Evolutionary conservation across 495 filamentous ascomycete genomes (phyloP).

Genomic region (Pyrenopolyporus hunteri): DNA sequence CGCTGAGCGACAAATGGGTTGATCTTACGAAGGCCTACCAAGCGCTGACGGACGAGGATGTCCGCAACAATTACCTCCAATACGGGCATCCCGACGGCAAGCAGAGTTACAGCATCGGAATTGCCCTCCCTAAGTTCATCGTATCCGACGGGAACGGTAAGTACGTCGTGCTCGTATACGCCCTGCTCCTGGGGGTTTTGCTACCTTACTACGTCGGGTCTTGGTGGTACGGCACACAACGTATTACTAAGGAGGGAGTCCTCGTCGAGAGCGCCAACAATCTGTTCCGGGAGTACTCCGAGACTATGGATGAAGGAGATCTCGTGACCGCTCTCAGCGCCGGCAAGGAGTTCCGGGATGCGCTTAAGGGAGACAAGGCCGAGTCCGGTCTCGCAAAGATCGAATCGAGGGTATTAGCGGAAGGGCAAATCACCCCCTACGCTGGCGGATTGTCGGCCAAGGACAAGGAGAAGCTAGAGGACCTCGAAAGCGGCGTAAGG

Average conservation of each 20-base stretch:
- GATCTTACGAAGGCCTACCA: constrained; percentile 98
- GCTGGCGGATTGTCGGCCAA: constrained; percentile 67
- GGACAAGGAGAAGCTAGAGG: constrained; percentile 70
- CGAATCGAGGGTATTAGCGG: constrained; percentile 74
- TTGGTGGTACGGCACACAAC: constrained; percentile 98
- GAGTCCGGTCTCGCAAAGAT: constrained; percentile 79
- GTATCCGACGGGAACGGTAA: constrained; percentile 92
- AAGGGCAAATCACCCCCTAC: constrained; percentile 54
- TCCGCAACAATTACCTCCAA: constrained; percentile 94
- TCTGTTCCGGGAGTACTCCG: constrained; percentile 89
- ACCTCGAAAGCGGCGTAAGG: constrained; percentile 71
- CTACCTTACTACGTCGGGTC: constrained; percentile 92
- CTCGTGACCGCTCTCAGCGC: constrained; percentile 79
- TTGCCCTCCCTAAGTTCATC: constrained; percentile 92
- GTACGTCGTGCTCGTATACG: constrained; percentile 91
- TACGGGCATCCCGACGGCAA: constrained; percentile 97
- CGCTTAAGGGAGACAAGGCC: constrained; percentile 71
- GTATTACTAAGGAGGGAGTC: constrained; percentile 88
- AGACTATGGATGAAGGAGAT: constrained; percentile 77
- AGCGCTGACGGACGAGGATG: constrained; percentile 92
- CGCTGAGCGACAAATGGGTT: constrained; percentile 85
- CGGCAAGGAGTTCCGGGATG: constrained; percentile 75
- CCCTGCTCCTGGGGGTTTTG: constrained; percentile 80
- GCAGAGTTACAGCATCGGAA: constrained; percentile 97
- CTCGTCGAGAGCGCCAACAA: constrained; percentile 90